Base-by-base conservation (phyloP, 768 basidiomycete genomes). In the Boletus rex-veris region DNA sequence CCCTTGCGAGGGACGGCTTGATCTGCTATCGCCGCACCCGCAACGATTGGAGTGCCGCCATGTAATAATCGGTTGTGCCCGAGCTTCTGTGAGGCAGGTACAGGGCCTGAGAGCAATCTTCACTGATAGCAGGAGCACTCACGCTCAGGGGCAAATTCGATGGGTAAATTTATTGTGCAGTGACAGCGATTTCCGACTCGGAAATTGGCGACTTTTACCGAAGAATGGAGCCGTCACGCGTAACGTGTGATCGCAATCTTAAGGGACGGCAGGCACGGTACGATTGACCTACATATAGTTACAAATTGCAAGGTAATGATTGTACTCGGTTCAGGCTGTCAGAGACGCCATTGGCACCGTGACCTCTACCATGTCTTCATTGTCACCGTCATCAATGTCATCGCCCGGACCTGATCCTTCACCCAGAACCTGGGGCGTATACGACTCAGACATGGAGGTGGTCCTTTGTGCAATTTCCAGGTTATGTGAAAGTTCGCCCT, bases 341-440 rank as follows among this genome's bases (percentile, higher is more conserved):
- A 62, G 36, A 45, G 59, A 57, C 15, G 57, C 49, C 51, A 55
- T 56, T 7, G 64, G 62, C 21, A 72, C 50, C 16, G 60, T 44
- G 24, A 67, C 60, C 43, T 72, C 71, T 37, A 58, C 50, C 71
- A 71, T 69, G 33, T 71, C 65, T 21, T 65, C 62, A 9, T 37
- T 56, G 15, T 62, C 60, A 1, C 61, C 58, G 5, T 57, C 57
- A 3, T 64, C 62, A 16, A 48, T 46, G 11, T 53, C 58, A 11
- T 56, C 54, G 19, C 43, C 62, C 4, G n/a, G 40, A 33, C 53
- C 55, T 6, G 36, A 53, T 35, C 51, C 53, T 28, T 47, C 55
- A 15, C 49, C 57, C 3, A 28, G n/a, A 21, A 39, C 36, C 33
- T 41, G 55, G 0, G 49, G 28, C 2, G 41, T 47, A 40, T 37